Percentiles rank a stretch among this genome's conserved stretches.
Conservation (phyloP, 345 rosid genomes). For the Kandelia obovata region DNA sequence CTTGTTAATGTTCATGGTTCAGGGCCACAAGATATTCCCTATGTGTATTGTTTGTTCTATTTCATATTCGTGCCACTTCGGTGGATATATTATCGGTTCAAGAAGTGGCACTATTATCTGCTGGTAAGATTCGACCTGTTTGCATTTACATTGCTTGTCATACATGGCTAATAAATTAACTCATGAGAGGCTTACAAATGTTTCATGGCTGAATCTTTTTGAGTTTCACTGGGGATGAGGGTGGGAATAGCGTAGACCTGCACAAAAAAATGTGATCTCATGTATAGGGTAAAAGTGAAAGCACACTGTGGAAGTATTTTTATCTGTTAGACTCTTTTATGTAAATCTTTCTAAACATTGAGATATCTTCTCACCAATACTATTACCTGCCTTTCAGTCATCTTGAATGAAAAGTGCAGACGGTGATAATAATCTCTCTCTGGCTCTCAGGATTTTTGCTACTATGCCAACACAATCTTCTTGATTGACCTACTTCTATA, state of each 20-base stretch:
- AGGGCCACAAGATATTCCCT: slow-evolving; percentile 90
- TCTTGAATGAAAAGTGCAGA: too few relatives aligned
- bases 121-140: slow-evolving; percentile 50
- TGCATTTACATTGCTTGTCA: background rate
- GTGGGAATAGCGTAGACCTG: too few relatives aligned
- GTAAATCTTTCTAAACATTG: too few relatives aligned
- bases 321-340: too few relatives aligned
- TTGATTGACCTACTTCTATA: slow-evolving; percentile 76
- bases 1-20: slow-evolving; percentile 18
- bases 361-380: too few relatives aligned
- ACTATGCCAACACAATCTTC: slow-evolving; percentile 95
- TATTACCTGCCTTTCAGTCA: too few relatives aligned
- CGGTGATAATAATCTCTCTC: background rate
- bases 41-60: slow-evolving; percentile 79
- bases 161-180: background rate
- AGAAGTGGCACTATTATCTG: slow-evolving; percentile 98
- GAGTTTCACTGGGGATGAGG: too few relatives aligned
- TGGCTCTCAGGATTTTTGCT: slow-evolving; percentile 80
- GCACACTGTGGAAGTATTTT: too few relatives aligned
- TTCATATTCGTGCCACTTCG: slow-evolving; percentile 86
- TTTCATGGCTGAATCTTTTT: too few relatives aligned
- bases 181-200: too few relatives aligned
- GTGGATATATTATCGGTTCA: slow-evolving; percentile 93
- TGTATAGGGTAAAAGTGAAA: too few relatives aligned
- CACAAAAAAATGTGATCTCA: too few relatives aligned